Conservation (phyloP, 192 early-diverging fungal species). For the Coemansia sp. region DNA sequence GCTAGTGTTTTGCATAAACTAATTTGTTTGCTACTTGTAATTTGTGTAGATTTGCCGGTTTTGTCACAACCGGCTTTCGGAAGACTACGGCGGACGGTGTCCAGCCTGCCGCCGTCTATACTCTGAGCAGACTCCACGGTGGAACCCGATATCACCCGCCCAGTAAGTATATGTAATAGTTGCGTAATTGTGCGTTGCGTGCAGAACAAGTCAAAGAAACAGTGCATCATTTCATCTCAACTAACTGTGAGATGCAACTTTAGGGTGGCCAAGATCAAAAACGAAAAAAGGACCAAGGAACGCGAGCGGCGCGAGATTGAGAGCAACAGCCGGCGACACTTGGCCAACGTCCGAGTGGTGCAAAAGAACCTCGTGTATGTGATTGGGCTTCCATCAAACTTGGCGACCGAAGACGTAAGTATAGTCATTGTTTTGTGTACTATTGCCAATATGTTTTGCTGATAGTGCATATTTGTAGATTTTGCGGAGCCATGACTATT, state of each 20-base stretch:
- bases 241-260: background rate
- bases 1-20: too few species aligned
- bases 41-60: conserved; percentile 89
- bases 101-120: conserved; percentile 93
- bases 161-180: conserved; percentile 61
- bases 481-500: conserved; percentile 85
- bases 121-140: conserved; percentile 72
- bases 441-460: background rate
- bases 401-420: conserved; percentile 78
- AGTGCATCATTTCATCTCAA: background rate
- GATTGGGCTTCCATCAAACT: conserved; percentile 81
- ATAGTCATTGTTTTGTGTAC: background rate
- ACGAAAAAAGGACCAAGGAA: conserved; percentile 85
- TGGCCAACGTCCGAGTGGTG: conserved; percentile 90
- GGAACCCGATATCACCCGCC: conserved; percentile 78
- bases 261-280: conserved; percentile 67
- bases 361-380: conserved; percentile 99
- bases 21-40: too few species aligned
- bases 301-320: conserved; percentile 88
- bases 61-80: conserved; percentile 98
- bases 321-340: conserved; percentile 67
- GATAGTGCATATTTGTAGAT: conserved; percentile 23
- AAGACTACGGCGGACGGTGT: conserved; percentile 87
- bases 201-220: background rate
- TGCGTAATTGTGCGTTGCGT: background rate